Evolutionary conservation across 192 early-diverging fungal species (phyloP).

Genomic region (Backusella macrospora): DNA sequence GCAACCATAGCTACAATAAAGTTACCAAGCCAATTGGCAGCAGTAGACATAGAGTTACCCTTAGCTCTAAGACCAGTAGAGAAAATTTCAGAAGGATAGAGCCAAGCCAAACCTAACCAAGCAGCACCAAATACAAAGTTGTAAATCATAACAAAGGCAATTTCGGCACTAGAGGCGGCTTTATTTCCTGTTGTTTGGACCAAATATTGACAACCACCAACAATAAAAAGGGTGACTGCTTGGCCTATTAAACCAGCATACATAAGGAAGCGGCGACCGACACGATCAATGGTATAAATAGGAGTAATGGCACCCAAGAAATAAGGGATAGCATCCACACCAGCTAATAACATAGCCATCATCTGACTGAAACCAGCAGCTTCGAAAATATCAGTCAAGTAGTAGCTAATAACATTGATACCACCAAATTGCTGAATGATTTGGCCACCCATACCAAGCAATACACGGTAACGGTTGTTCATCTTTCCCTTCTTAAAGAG

Average conservation of each 20-base stretch:
- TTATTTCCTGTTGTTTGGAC: slow-evolving; percentile 26
- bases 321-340: slow-evolving; percentile 74
- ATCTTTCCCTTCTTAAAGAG: slow-evolving; percentile 31
- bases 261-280: slow-evolving; percentile 69
- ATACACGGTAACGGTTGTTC: slow-evolving; percentile 31
- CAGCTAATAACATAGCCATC: slow-evolving; percentile 55
- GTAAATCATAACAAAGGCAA: slow-evolving; percentile 63
- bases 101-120: slow-evolving; percentile 84
- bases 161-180: slow-evolving; percentile 28
- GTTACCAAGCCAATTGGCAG: slow-evolving; percentile 85
- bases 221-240: slow-evolving; percentile 33
- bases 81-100: slow-evolving; percentile 84
- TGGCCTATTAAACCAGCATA: slow-evolving; percentile 37
- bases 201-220: slow-evolving; percentile 31
- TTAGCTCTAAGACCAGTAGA: slow-evolving; percentile 77
- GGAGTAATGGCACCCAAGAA: slow-evolving; percentile 73
- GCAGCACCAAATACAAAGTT: slow-evolving; percentile 75
- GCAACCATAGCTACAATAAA: slow-evolving; percentile 66
- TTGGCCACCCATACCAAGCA: slow-evolving; percentile 31
- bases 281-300: slow-evolving; percentile 71
- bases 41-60: slow-evolving; percentile 71
- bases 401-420: slow-evolving; percentile 45
- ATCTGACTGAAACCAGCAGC: slow-evolving; percentile 51
- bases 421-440: slow-evolving; percentile 36
- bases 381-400: slow-evolving; percentile 47